Evolutionary conservation across 768 basidiomycete genomes (phyloP), one percentile per base, ranked within the genome.

Genomic region (Coprinopsis marcescibilis): DNA sequence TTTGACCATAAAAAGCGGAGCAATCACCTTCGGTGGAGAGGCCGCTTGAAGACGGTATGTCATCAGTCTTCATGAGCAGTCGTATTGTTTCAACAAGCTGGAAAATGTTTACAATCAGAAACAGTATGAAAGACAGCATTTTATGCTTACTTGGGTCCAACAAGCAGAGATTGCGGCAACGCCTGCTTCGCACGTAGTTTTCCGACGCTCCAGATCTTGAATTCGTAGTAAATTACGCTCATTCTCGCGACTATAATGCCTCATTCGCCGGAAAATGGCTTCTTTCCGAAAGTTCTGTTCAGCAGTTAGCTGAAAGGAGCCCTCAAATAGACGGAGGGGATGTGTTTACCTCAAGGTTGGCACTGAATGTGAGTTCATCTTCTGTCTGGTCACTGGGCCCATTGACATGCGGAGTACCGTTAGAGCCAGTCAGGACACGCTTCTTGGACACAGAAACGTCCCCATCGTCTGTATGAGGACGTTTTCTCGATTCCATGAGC

Each of bases 281-380:
- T 89, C 87, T 63, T 92, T 91, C 51, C 85, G 79, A 62, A 89
- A 91, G n/a, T 76, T 69, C 89, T 91, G 53, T n/a, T n/a, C n/a
- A n/a, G n/a, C n/a, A n/a, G n/a, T n/a, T n/a, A n/a, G n/a, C n/a
- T n/a, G n/a, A n/a, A n/a, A n/a, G n/a, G n/a, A n/a, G n/a, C n/a
- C n/a, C n/a, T n/a, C n/a, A n/a, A n/a, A n/a, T n/a, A n/a, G n/a
- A n/a, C n/a, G n/a, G n/a, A n/a, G n/a, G n/a, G n/a, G n/a, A n/a
- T n/a, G n/a, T n/a, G n/a, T n/a, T n/a, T 68, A 83, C 85, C 81
- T 87, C 85, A 55, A 87, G 71, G 60, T 76, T 76, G 64, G 77
- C 75, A 53, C 65, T 64, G 52, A 75, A 75, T 37, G 65, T 66
- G 51, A 73, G 72, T 57, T 78, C 78, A 44, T 74, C 74, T 34